Evolutionary conservation across 176 grass and related monocot genomes (phyloP), one percentile per base, ranked within the genome.

Genomic region (Oryza glumipatula): DNA sequence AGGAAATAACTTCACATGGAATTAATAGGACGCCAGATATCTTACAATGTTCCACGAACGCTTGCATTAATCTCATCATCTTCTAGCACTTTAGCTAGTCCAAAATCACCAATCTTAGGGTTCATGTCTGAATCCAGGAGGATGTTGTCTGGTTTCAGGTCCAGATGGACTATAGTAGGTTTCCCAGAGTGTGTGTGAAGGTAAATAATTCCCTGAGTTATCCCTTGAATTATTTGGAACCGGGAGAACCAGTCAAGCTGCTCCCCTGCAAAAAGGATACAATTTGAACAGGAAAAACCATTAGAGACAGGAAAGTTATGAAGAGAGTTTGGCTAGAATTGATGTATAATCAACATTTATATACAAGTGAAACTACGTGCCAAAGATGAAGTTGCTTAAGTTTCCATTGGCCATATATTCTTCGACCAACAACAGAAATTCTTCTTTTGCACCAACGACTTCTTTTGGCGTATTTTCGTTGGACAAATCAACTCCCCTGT

Each of bases 71-170:
- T 43, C 39, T 43, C 39, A 9, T 43, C 39, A 43, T 43, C 39
- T 43, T 43, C 6, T 43, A 43, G 0, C 1, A 14, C 35, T 76
- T 19, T 61, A 65, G 76, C 56, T 64, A 33, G 2, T 8, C 76
- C 76, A 73, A 86, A 86, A 73, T 72, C 56, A 38, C 49, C 24
- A 26, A 86, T 44, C 33, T 80, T 80, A n/a, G 85, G 77, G 41
- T 81, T 68, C 85, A 86, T 74, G 74, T 74, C 5, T 7, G 60
- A 65, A n/a, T 86, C 77, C 17, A 86, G 11, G 30, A 86, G 70
- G 33, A 86, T 43, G 9, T 68, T 80, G n/a, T 14, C 47, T 39
- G 70, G 70, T 52, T 81, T 81, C 44, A 86, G 13, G 44, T 86
- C 48, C 58, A 49, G 14, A 68, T 86, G 85, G 30, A 86, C 11